These are phyloP conservation scores for Saccharomycopsis phalli DNA, from an alignment of 1,139 yeast species.

Conservation along the genomic window DNA sequence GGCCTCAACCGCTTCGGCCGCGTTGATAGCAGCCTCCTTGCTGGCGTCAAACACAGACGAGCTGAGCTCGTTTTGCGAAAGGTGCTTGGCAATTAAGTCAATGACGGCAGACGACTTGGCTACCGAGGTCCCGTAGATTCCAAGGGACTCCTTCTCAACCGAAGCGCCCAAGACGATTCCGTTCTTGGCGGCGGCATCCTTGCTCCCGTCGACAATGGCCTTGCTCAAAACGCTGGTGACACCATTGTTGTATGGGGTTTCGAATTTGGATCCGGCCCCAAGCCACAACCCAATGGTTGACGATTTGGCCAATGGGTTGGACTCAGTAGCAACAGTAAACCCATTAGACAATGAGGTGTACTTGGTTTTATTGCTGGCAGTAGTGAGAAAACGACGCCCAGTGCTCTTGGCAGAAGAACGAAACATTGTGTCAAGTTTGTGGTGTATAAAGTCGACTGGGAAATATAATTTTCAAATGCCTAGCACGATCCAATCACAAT, in stretches of 20 bases:
- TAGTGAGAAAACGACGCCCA: conserved; percentile 33
- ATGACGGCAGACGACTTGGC: conserved; percentile 7
- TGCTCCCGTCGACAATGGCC: conserved; percentile 38
- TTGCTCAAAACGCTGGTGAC: conserved; percentile 56
- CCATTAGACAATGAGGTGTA: conserved; percentile 68
- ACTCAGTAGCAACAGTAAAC: conserved; percentile 60
- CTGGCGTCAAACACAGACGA: conserved; percentile 31
- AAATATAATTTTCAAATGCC: background rate
- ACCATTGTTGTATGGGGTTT: conserved; percentile 75
- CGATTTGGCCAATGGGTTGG: conserved; percentile 45
- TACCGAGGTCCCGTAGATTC: conserved; percentile 18
- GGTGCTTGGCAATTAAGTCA: conserved; percentile 22
- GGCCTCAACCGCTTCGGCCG: conserved; percentile 34
- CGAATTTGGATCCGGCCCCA: conserved; percentile 73
- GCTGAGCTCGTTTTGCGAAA: conserved; percentile 27
- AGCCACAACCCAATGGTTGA: conserved; percentile 61
- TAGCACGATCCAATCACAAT: background rate
- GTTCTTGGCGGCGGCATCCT: conserved; percentile 37
- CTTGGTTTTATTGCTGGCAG: conserved; percentile 52
- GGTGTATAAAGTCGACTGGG: background rate
- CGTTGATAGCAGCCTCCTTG: conserved; percentile 30
- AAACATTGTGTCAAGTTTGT: conserved; percentile 10
- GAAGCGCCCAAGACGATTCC: conserved; percentile 31
- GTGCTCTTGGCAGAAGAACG: conserved; percentile 15
- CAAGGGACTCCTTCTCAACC: conserved; percentile 29